Evolutionary conservation across 2,329 filamentous ascomycete genomes (phyloP), one percentile per base, ranked within the genome.

Genomic region (Botrytis byssoidea): DNA sequence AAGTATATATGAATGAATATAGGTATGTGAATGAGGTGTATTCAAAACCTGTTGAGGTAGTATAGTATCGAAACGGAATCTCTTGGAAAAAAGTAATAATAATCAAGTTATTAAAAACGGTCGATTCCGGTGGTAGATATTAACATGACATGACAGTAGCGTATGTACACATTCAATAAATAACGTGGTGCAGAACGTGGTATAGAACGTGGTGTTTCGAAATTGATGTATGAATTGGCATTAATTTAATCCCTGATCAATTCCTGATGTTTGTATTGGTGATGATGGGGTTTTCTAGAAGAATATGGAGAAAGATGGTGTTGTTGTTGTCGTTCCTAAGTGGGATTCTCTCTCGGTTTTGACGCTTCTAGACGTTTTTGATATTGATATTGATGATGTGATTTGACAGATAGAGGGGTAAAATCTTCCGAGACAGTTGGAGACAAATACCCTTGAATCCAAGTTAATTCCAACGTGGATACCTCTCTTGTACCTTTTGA

Each of bases 151-250:
- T 55, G 48, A 55, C 48, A 55, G 48, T 55, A 55, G 48, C 2
- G 48, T 55, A 55, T 63, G 25, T 61, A n/a, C 74, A 71, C 72
- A 71, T 74, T 57, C 63, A 16, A 70, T 48, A 46, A 16, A 70
- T 48, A 46, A 63, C 44, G 68, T 70, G 68, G 68, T 63, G 35
- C n/a, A 63, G 40, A 66, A 75, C 74, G 76, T 63, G 68, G 68
- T 70, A 48, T 46, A 48, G 40, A 66, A 75, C 74, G 76, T 77
- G 76, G 76, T 72, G 73, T 71, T 48, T 71, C 69, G 59, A 51
- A 71, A 60, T 57, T 32, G 51, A 67, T 40, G 42, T 57, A 48
- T 67, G 74, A 73, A 71, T 66, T 75, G 66, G 77, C 77, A 78
- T 75, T 37, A 74, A 75, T 74, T 65, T 44, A 22, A 46, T 37